These are phyloP conservation scores for Arachis hypogaea DNA, from an alignment of 306 rosid genomes.

Conservation along the genomic window DNA sequence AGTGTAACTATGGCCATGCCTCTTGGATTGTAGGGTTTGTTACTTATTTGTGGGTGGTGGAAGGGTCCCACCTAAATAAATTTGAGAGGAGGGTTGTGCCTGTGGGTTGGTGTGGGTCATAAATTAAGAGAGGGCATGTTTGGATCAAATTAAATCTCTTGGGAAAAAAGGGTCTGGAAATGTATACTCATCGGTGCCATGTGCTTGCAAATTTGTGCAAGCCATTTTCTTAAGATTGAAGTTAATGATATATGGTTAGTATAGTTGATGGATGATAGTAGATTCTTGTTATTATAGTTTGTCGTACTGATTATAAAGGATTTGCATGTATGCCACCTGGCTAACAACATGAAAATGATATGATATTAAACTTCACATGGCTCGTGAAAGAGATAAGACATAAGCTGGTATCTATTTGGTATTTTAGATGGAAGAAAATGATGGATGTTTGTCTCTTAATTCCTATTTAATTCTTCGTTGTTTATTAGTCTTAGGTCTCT, in stretches of 20 bases:
- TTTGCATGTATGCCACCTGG: slow-evolving; percentile 44
- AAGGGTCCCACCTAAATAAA: slow-evolving; percentile 3
- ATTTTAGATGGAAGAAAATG: background rate
- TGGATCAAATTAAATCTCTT: background rate
- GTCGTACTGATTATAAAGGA: slow-evolving; percentile 12
- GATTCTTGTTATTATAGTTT: background rate
- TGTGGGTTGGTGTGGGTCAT: slow-evolving; percentile 34
- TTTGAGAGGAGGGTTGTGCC: background rate
- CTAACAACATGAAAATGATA: slow-evolving; percentile 23
- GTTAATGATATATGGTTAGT: background rate
- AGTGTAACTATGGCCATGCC: background rate
- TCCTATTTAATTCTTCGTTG: background rate
- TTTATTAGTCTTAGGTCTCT: background rate
- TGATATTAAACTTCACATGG: slow-evolving; percentile 27
- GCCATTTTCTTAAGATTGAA: background rate
- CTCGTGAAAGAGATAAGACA: background rate
- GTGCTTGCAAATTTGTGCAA: slow-evolving; percentile 2
- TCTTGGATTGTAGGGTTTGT: background rate
- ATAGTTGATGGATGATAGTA: background rate
- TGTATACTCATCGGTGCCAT: background rate
- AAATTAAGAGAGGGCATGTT: background rate
- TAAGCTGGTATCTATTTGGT: background rate
- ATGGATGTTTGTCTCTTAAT: slow-evolving; percentile 31
- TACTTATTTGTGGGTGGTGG: slow-evolving; percentile 1
- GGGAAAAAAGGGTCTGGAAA: background rate